phyloP scores from a whole-genome alignment of 768 basidiomycete species.

The Suillus occidentalis region DNA sequence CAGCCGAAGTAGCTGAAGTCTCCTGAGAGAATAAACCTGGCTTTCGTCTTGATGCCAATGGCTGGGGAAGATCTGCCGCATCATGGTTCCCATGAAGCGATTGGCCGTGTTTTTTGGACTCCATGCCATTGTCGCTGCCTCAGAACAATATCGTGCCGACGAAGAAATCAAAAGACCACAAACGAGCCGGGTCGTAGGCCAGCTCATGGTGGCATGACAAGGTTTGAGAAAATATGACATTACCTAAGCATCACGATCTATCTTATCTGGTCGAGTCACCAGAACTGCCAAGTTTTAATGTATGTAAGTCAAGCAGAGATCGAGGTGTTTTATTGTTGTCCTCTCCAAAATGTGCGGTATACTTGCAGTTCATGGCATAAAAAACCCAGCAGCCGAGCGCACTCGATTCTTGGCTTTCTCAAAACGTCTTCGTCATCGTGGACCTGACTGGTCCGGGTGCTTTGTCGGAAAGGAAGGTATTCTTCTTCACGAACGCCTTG shows the following conservation, averaged over 20 bases:
- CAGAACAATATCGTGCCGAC: background rate
- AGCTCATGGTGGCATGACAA: background rate
- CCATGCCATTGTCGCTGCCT: background rate
- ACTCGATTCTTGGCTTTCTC: slow-evolving; percentile 80
- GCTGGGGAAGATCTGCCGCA: background rate
- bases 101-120: background rate
- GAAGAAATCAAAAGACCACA: background rate
- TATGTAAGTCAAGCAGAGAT: slow-evolving; percentile 3
- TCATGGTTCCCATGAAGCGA: background rate
- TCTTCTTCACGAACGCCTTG: slow-evolving; percentile 93
- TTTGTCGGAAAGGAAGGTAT: slow-evolving; percentile 80
- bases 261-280: slow-evolving; percentile 15
- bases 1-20: slow-evolving; percentile 29
- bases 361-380: slow-evolving; percentile 78
- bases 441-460: slow-evolving; percentile 99
- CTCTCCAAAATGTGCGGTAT: slow-evolving; percentile 82
- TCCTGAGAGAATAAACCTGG: slow-evolving; percentile 22
- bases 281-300: background rate
- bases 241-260: slow-evolving; percentile 4
- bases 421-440: slow-evolving; percentile 88
- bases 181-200: background rate
- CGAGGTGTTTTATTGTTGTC: slow-evolving; percentile 2
- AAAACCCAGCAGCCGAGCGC: slow-evolving; percentile 68
- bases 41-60: background rate
- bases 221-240: background rate